Evolutionary conservation across 139 green algal species (phyloP).

Genomic region (Coelastrella sp.): DNA sequence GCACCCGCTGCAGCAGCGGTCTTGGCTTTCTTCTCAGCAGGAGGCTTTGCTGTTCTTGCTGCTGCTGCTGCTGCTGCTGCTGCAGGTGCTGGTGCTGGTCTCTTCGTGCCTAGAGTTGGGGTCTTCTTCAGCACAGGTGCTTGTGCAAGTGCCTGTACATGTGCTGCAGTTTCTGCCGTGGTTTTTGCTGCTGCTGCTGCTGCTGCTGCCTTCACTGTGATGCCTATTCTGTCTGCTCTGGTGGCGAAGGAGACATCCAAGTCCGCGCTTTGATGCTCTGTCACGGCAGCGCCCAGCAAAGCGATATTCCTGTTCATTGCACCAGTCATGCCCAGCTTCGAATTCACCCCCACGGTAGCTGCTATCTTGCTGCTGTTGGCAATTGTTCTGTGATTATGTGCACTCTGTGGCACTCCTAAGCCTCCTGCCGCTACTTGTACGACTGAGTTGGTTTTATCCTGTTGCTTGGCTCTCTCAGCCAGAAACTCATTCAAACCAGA

Average conservation of each 20-base stretch:
- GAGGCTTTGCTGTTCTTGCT: slow-evolving; percentile 8
- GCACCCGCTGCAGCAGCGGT: slow-evolving; percentile 9
- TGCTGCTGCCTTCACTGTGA: slow-evolving; percentile 15
- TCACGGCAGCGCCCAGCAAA: not conserved
- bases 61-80: slow-evolving; percentile 1
- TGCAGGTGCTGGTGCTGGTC: not conserved
- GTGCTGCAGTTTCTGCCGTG: no score
- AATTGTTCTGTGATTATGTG: not conserved
- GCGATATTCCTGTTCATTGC: not conserved
- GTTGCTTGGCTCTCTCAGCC: not conserved
- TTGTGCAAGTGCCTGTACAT: not conserved
- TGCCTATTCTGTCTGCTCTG: not conserved
- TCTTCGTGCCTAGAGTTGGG: not conserved
- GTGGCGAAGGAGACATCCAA: no score
- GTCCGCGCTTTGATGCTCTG: no score
- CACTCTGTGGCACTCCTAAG: not conserved
- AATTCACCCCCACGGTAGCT: not conserved
- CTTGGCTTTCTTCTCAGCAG: slow-evolving; percentile 27
- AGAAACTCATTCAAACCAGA: not conserved
- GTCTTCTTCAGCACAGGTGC: not conserved
- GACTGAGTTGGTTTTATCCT: not conserved
- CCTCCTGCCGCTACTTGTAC: slow-evolving; percentile 11
- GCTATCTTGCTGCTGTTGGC: not conserved
- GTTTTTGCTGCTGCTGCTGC: not conserved
- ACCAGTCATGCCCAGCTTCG: not conserved